Percentiles rank a stretch among this genome's conserved stretches.
These are phyloP conservation scores for Clohesyomyces aquaticus DNA, from an alignment of 495 filamentous ascomycete genomes.

Conservation along the genomic window DNA sequence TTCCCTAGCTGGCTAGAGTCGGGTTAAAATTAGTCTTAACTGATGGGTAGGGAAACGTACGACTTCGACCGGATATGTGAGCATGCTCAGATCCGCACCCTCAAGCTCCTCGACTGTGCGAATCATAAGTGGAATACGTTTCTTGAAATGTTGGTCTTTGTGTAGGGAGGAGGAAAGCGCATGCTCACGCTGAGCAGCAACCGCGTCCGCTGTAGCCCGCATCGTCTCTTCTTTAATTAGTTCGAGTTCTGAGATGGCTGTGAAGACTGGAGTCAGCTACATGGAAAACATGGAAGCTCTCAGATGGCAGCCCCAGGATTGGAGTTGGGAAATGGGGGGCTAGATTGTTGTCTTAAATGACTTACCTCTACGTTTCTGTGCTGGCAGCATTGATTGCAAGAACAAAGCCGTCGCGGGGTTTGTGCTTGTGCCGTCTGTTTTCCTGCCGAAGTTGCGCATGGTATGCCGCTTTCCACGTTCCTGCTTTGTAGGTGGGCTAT, in stretches of 20 bases:
- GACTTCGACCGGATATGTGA: constrained; percentile 2
- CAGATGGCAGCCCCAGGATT: too few relatives aligned
- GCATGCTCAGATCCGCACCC: neutral
- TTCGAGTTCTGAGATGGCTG: too few relatives aligned
- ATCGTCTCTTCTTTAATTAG: too few relatives aligned
- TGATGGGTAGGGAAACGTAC: too few relatives aligned
- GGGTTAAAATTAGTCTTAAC: neutral
- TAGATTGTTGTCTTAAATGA: neutral
- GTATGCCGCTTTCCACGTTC: neutral
- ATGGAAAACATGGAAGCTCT: too few relatives aligned
- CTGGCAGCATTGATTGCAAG: neutral
- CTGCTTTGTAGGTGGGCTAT: neutral
- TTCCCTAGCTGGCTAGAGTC: neutral
- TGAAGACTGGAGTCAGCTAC: too few relatives aligned
- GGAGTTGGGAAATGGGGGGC: too few relatives aligned
- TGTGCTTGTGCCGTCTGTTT: neutral
- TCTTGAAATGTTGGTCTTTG: constrained; percentile 8
- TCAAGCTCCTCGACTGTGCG: neutral
- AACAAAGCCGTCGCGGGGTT: too few relatives aligned
- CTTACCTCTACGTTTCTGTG: neutral
- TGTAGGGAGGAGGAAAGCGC: too few relatives aligned
- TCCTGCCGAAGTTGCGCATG: neutral
- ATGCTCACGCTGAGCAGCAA: too few relatives aligned
- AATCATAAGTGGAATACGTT: neutral
- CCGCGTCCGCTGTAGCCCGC: too few relatives aligned